These are phyloP conservation scores for Vishniacozyma victoriae DNA, from an alignment of 768 basidiomycete genomes.

Conservation along the genomic window DNA sequence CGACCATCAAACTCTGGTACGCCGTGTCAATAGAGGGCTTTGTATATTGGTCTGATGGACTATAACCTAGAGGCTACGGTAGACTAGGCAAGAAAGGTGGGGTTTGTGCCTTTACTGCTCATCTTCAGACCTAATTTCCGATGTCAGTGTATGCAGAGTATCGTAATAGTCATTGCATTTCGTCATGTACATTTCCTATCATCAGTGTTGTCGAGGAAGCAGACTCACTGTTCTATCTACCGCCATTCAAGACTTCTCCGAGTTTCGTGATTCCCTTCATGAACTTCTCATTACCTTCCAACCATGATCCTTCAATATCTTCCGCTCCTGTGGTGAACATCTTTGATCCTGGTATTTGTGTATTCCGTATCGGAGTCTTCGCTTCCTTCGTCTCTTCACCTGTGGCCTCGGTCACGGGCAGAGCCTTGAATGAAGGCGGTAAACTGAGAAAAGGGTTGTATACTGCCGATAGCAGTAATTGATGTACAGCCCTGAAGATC, in stretches of 20 bases:
- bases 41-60: neutral
- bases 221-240: no score
- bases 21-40: constrained; percentile 36
- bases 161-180: no score
- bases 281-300: constrained; percentile 26
- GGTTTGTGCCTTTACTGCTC: no score
- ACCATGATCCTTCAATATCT: constrained; percentile 28
- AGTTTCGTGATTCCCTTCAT: constrained; percentile 21
- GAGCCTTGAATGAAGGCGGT: constrained; percentile 20
- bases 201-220: neutral
- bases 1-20: constrained; percentile 28
- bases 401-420: neutral
- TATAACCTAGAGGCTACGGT: neutral
- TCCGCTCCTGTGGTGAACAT: constrained; percentile 29
- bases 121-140: no score
- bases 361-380: neutral
- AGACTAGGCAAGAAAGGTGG: no score
- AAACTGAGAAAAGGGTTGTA: constrained; percentile 42
- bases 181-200: neutral
- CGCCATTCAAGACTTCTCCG: constrained; percentile 35
- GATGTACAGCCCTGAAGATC: constrained; percentile 44
- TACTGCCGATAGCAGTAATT: constrained; percentile 28
- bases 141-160: no score
- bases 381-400: neutral
- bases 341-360: constrained; percentile 5